These are phyloP conservation scores for Pyrrhoderma noxium DNA, from an alignment of 1,284 basidiomycete genomes.

Conservation along the genomic window DNA sequence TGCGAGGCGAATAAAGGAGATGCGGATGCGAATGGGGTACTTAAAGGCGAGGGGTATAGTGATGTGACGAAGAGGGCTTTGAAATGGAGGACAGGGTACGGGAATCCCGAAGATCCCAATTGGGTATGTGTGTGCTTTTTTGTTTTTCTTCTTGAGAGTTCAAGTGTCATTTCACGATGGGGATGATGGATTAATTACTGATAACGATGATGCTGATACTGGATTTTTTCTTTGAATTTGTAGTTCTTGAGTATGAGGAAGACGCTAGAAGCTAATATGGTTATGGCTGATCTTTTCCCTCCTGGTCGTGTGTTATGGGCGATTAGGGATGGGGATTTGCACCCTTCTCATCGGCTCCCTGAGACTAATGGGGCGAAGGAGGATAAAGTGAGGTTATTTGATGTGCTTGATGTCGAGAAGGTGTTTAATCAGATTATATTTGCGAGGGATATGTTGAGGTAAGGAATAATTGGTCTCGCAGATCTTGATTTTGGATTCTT, in stretches of 20 bases:
- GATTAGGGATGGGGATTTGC: slow-evolving; percentile 59
- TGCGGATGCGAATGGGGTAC: slow-evolving; percentile 20
- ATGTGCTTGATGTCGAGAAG: slow-evolving; percentile 64
- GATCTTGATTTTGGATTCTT: slow-evolving; percentile 19
- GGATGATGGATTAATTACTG: too few relatives aligned
- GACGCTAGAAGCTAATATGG: slow-evolving; percentile 82
- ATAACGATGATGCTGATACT: too few relatives aligned
- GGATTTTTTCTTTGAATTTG: not conserved
- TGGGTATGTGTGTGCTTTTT: slow-evolving; percentile 46
- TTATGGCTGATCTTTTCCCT: slow-evolving; percentile 65
- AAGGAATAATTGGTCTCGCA: too few relatives aligned
- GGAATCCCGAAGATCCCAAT: slow-evolving; percentile 47
- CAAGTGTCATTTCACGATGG: not conserved
- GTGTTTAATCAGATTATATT: slow-evolving; percentile 80
- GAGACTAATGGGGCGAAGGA: slow-evolving; percentile 16
- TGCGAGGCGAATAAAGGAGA: slow-evolving; percentile 55
- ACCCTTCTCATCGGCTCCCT: slow-evolving; percentile 39
- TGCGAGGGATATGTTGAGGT: slow-evolving; percentile 74
- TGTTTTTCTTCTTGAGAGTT: slow-evolving; percentile 10
- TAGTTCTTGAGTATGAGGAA: slow-evolving; percentile 74
- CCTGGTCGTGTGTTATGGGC: slow-evolving; percentile 77
- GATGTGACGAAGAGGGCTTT: slow-evolving; percentile 54
- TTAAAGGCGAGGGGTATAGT: slow-evolving; percentile 42
- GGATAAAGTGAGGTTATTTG: slow-evolving; percentile 57
- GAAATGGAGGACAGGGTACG: slow-evolving; percentile 49